These are phyloP conservation scores for Phaeosphaeriaceae sp. DNA, from an alignment of 2,329 filamentous ascomycete species.

Conservation along the genomic window DNA sequence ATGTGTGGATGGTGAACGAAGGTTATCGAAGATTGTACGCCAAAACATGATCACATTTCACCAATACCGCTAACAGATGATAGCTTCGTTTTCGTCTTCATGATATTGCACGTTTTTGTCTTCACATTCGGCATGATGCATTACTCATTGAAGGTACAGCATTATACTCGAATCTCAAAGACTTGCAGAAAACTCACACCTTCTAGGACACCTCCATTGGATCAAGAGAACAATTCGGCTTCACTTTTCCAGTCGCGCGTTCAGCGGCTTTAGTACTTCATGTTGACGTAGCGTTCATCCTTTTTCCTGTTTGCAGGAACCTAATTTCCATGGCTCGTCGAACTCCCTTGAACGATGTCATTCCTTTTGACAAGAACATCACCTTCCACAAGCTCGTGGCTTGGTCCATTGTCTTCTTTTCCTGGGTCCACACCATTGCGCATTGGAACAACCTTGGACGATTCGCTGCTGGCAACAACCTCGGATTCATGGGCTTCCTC, in stretches of 20 bases:
- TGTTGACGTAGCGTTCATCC: constrained; percentile 79
- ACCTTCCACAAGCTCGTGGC: constrained; percentile 86
- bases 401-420: constrained; percentile 89
- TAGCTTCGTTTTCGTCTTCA: constrained; percentile 80
- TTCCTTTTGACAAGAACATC: constrained; percentile 90
- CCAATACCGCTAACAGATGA: constrained; percentile 32
- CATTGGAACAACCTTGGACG: constrained; percentile 89
- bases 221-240: constrained; percentile 73
- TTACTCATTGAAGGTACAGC: constrained; percentile 71
- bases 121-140: constrained; percentile 84
- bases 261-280: constrained; percentile 79
- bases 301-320: constrained; percentile 84
- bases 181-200: constrained; percentile 12
- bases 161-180: neutral
- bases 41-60: neutral
- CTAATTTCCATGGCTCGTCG: constrained; percentile 82
- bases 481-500: constrained; percentile 80
- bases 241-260: constrained; percentile 79
- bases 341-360: constrained; percentile 83
- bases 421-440: constrained; percentile 84
- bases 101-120: constrained; percentile 75
- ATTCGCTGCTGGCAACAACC: constrained; percentile 75
- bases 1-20: constrained; percentile 90
- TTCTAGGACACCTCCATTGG: constrained; percentile 68
- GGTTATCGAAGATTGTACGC: constrained; percentile 79